phyloP scores from a whole-genome alignment of 345 rosid species.

The Brassica rapa region DNA sequence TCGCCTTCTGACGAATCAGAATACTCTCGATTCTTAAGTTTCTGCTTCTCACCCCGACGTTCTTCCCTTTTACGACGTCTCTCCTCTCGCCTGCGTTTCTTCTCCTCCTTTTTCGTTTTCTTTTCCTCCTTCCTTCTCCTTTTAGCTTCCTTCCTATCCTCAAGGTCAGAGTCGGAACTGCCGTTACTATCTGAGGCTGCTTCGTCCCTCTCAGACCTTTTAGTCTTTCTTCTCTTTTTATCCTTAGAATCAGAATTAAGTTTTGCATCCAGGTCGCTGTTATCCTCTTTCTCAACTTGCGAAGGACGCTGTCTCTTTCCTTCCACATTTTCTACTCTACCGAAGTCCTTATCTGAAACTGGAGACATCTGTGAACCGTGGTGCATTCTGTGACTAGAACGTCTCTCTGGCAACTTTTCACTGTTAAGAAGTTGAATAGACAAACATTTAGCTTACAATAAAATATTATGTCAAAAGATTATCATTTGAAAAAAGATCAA shows the following conservation, averaged over 20 bases:
- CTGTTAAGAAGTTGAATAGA: conserved; percentile 48
- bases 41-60: conserved; percentile 68
- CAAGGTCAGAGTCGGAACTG: conserved; percentile 68
- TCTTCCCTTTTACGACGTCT: conserved; percentile 73
- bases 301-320: conserved; percentile 39
- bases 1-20: conserved; percentile 61
- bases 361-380: conserved; percentile 50
- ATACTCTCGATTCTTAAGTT: conserved; percentile 49
- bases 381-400: conserved; percentile 36
- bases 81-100: conserved; percentile 73
- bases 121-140: conserved; percentile 88
- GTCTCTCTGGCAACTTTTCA: conserved; percentile 48
- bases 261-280: conserved; percentile 45
- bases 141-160: conserved; percentile 81
- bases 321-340: conserved; percentile 44
- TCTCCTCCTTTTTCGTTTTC: conserved; percentile 82
- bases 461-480: conserved; percentile 15
- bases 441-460: conserved; percentile 14
- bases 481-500: conserved; percentile 3
- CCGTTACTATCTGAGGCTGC: conserved; percentile 58
- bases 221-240: conserved; percentile 66
- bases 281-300: conserved; percentile 48
- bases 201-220: conserved; percentile 55
- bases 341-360: conserved; percentile 36
- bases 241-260: conserved; percentile 55